Evolutionary conservation across 2,329 filamentous ascomycete genomes (phyloP), one percentile per base, ranked within the genome.

Genomic region (Fusarium armeniacum): DNA sequence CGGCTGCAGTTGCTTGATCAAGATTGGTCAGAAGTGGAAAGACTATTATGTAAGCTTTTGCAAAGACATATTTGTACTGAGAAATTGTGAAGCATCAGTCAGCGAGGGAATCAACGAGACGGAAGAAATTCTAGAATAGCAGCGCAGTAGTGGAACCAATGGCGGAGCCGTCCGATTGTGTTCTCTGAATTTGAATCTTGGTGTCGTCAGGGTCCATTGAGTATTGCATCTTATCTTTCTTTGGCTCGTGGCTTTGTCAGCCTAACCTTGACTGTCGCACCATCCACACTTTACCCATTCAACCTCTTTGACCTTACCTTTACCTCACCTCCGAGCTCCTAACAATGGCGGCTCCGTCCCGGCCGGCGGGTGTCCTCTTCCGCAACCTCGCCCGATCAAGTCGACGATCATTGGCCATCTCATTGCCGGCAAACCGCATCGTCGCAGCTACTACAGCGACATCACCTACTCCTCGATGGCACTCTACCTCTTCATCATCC

Each of bases 51-150:
- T 74, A 73, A 74, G 59, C 70, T 22, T 22, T 35, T 54, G n/a
- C 26, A 10, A 62, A 66, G 62, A 47, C 57, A 62, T 52, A 46
- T 43, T 66, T 55, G 32, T 41, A 59, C 60, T 58, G 28, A 50
- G 43, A 54, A 67, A 74, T 74, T 74, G 67, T 50, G 68, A 71
- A 74, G 70, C 72, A 74, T 74, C 72, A 74, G 72, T 74, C 72
- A 74, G 70, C 72, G 44, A 60, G 51, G 22, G 32, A 30, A 40
- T 62, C 51, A 51, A 62, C 26, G 7, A 44, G 22, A 55, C 49
- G 11, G 50, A 50, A 59, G 41, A 52, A 64, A 44, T 49, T 47
- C 36, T 56, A 33, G 41, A 61, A 57, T 65, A 47, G 24, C 56
- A 38, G 15, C 18, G 26, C 28, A 67, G 52, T 46, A 49, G 67